Evolutionary conservation across 352 stramenopile species (phyloP), one percentile per base, ranked within the genome.

Genomic region (Saprolegnia diclina): DNA sequence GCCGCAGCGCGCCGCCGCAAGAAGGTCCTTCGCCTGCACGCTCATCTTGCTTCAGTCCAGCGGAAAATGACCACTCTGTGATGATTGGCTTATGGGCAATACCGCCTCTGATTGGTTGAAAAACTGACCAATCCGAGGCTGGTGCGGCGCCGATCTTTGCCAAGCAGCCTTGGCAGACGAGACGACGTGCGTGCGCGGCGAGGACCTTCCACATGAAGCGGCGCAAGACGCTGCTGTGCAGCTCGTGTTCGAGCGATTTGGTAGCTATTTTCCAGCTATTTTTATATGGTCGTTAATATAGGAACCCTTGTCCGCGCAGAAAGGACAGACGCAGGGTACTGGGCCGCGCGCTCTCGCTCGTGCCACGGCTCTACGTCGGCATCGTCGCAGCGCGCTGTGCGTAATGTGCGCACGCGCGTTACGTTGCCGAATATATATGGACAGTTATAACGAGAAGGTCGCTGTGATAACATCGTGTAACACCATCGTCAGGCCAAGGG

Each of bases 1-100:
- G 56, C 87, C 87, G 57, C 81, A 86, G 63, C 87, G 87, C 59
- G 87, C 87, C 59, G 83, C 87, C 65, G 77, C 76, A 18, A 94
- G 74, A 61, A 82, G 74, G 71, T 85, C 77, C 42, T 88, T 79
- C 76, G 76, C 76, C 77, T 81, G 21, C 52, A 55, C 57, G 26
- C 18, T 66, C 19, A 44, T 62, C 29, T 45, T 61, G 24, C 22
- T 50, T 6, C 38, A 21, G 46, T 72, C n/a, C n/a, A n/a, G n/a
- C 37, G 26, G 19, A 67, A 56, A 59, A 62, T 50, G 71, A 64
- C 67, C 50, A 56, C n/a, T 1, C 18, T 37, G 38, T 29, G 62
- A 67, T 63, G 54, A 63, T 63, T 63, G 54, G 54, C 54, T 37
- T 38, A 32, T 59, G 14, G 13, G 26, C 38, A 45, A 14, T 45